phyloP scores from a whole-genome alignment of 1,284 basidiomycete genomes.

The Naganishia sp. region DNA sequence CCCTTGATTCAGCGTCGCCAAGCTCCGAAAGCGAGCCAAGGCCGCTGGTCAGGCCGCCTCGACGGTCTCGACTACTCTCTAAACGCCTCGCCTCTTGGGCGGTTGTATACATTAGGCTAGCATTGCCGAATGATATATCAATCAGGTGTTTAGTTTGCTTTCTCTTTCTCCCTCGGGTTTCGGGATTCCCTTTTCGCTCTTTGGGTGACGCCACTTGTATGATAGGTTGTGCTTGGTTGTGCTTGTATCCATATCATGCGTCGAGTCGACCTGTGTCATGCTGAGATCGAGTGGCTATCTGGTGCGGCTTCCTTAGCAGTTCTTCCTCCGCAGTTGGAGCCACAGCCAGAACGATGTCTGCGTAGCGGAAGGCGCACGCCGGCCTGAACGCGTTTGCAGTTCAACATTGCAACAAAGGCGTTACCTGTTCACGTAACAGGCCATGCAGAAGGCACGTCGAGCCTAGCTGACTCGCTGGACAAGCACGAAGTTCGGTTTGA shows the following conservation, averaged over 20 bases:
- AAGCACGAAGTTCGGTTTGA: too few species aligned
- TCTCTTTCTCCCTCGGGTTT: not conserved
- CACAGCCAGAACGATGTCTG: too few species aligned
- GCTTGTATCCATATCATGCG: not conserved
- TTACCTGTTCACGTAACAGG: too few species aligned
- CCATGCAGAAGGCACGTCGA: too few species aligned
- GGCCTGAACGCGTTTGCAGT: too few species aligned
- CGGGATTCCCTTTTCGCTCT: not conserved
- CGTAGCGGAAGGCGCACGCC: too few species aligned
- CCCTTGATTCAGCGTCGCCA: conserved; percentile 62
- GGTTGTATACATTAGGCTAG: conserved; percentile 14
- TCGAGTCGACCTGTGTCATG: not conserved
- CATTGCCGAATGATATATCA: conserved; percentile 8
- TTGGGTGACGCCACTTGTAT: not conserved
- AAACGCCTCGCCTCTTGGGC: conserved; percentile 35
- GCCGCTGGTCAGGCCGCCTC: conserved; percentile 58
- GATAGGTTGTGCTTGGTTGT: not conserved
- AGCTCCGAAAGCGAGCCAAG: conserved; percentile 93
- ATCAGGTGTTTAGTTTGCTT: conserved; percentile 20
- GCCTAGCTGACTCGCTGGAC: too few species aligned
- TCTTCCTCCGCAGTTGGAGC: too few species aligned
- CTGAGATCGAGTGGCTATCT: not conserved
- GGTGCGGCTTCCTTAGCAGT: too few species aligned
- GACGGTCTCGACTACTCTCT: conserved; percentile 52
- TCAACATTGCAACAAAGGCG: too few species aligned